Evolutionary conservation across 306 rosid genomes (phyloP).

Genomic region (Acacia crassicarpa): DNA sequence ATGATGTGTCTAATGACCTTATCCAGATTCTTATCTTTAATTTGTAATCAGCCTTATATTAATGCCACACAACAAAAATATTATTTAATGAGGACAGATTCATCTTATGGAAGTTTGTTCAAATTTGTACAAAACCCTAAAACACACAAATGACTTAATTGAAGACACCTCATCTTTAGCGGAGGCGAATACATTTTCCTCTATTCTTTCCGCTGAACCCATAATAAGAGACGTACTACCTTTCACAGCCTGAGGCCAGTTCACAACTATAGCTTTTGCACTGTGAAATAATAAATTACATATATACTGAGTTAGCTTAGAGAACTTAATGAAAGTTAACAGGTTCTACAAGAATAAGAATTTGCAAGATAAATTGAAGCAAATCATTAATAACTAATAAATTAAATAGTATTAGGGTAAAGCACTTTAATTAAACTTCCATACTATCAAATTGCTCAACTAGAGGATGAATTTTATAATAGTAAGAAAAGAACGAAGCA

Average conservation of each 20-base stretch:
- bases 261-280: neutral
- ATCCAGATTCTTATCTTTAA: neutral
- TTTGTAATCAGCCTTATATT: constrained; percentile 31
- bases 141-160: neutral
- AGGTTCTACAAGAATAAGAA: neutral
- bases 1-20: neutral
- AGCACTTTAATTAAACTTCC: constrained; percentile 1
- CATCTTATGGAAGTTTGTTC: neutral
- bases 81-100: neutral
- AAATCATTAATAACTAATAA: neutral
- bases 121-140: neutral
- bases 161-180: constrained; percentile 35
- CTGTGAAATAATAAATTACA: constrained; percentile 27
- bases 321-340: constrained; percentile 3
- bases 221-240: neutral
- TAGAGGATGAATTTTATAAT: too few relatives aligned
- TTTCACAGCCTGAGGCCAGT: neutral
- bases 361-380: constrained; percentile 15
- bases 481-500: neutral
- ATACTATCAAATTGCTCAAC: neutral
- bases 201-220: neutral
- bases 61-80: neutral
- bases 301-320: neutral
- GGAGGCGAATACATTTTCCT: neutral
- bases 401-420: neutral